Conservation (phyloP, 345 rosid species). For the Pistacia atlantica region DNA sequence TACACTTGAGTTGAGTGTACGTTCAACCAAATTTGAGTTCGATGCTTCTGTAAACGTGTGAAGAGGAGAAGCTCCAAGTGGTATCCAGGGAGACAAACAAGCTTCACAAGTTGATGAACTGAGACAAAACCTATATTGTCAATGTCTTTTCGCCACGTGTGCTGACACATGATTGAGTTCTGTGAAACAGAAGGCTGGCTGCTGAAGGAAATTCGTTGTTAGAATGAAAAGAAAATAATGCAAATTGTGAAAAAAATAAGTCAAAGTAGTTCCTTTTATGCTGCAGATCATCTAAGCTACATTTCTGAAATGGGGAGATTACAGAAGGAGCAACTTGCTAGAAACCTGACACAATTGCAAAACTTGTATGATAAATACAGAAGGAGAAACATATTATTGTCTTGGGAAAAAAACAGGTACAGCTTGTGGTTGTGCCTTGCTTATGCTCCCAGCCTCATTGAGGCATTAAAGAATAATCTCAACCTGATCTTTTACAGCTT, state of each 20-base stretch:
- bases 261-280: no score
- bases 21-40: neutral
- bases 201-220: neutral
- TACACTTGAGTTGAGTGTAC: neutral
- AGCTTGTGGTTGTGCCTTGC: neutral
- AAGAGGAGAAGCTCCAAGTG: neutral
- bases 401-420: neutral
- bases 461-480: constrained; percentile 6
- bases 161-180: neutral
- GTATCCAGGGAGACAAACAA: neutral
- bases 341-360: neutral
- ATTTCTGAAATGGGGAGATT: neutral
- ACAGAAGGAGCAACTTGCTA: neutral
- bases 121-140: neutral
- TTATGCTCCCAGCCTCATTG: neutral
- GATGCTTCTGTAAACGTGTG: constrained; percentile 4
- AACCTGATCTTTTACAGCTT: neutral
- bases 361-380: neutral
- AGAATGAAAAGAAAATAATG: neutral
- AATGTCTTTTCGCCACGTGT: neutral
- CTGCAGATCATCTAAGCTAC: neutral
- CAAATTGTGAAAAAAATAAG: neutral
- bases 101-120: neutral
- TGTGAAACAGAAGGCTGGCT: neutral
- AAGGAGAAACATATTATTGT: neutral